Evolutionary conservation across 2,329 filamentous ascomycete genomes (phyloP), one percentile per base, ranked within the genome.

Genomic region (Cladosporium sp.): DNA sequence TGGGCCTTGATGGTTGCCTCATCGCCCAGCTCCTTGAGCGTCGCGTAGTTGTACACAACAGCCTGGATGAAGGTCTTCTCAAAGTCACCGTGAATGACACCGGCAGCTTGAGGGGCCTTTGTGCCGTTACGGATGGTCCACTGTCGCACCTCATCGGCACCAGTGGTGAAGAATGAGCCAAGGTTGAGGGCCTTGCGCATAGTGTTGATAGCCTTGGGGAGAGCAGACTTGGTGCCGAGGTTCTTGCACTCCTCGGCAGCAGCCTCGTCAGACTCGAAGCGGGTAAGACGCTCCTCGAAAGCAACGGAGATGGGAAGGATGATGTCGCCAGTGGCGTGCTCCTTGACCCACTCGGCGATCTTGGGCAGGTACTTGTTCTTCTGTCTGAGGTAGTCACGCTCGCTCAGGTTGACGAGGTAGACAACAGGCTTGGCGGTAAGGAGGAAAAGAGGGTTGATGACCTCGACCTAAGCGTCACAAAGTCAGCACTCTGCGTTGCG

Each of bases 61-160:
- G 79, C 86, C 74, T 98, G 94, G 63, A 98, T 98, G 69, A 98
- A 98, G 0, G 94, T 98, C 84, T 98, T 98, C 73, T 98, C 93
- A 59, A 98, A 97, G 69, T 98, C 93, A 59, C 85, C 88, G 74
- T 98, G 93, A 60, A 98, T 98, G 56, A 98, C 93, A 78, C 93
- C 93, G 32, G 93, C 93, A 40, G 93, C 93, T 66, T 94, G 87
- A 15, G 93, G 93, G n/a, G 93, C 93, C 78, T 98, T 98, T 67
- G 86, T 95, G 61, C 90, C 91, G 65, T 88, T 91, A 53, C 93
- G 84, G 67, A 98, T 89, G 20, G 93, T 98, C 94, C 93, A 98
- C 75, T 98, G 93, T 62, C 93, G 83, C 57, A 98, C 93, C 75
- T 98, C 93, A 67, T 98, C 94, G 19, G 90, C 74, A 64, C 93